Base-by-base conservation (phyloP, 208 protist species). In the Trypanosomatidae sp. region DNA sequence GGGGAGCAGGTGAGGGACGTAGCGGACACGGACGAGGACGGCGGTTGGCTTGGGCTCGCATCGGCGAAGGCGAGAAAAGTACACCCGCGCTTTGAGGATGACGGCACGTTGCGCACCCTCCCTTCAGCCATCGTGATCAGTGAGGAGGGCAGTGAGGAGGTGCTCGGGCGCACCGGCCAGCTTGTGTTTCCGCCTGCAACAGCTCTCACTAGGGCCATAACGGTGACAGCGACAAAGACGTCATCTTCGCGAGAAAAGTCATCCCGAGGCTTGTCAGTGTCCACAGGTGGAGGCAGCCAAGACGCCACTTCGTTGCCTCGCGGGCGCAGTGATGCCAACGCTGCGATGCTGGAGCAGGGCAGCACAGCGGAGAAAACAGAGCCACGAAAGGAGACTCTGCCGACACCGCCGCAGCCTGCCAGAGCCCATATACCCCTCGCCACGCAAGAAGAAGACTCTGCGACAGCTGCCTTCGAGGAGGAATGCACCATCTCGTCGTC, bases 201-300 rank as follows among this genome's bases (percentile, higher is more conserved):
- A 39, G 39, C 60, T n/a, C 22, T 68, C 64, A 52, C 44, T 4
- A 50, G 25, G 44, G 44, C 44, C n/a, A 53, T 39, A 43, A 41
- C 41, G 15, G 25, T 28, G 43, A 50, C 41, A 9, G 19, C 41
- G 64, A 53, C 62, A 19, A 30, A 7, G 44, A 68, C 64, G 39
- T 68, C 64, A 53, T 60, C 76, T 0, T 80, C 76, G n/a, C 33
- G 65, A 6, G 69, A 76, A 19, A 65, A 56, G 64, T 80, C 76
- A 17, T 80, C 76, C 1, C 76, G 66, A 12, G 76, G 76, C 19
- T 30, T 80, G 69, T 72, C 70, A 30, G 58, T 64, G 10, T 80
- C 76, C 3, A 50, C 52, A 0, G 70, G 49, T 17, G 65, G n/a
- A 17, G 59, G 1, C 15, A 80, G 76, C 33, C 46, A 71, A 60